Percentiles rank a stretch among this genome's conserved stretches.
These are phyloP conservation scores for Zymoseptoria pseudotritici DNA, from an alignment of 2,329 filamentous ascomycete species.

Conservation along the genomic window DNA sequence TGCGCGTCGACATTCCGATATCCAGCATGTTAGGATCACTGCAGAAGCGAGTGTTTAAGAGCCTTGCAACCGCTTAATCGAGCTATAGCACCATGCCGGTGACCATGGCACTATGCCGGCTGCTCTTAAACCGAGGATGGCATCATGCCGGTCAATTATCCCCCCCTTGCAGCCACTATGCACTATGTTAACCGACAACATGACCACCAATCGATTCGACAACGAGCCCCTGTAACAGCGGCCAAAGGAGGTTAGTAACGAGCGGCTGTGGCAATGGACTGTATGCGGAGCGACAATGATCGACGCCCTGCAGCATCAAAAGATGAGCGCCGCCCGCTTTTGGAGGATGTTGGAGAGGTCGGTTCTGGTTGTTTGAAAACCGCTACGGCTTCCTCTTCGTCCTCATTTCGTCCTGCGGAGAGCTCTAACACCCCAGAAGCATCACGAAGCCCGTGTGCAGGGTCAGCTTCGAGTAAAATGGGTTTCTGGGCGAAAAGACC, in stretches of 20 bases:
- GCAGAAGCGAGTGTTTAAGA: background rate
- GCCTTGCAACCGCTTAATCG: background rate
- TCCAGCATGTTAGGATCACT: background rate
- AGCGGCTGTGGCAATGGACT: too few relatives aligned
- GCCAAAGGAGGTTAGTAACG: too few relatives aligned
- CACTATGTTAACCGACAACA: too few relatives aligned
- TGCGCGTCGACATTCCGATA: background rate
- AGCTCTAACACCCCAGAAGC: background rate
- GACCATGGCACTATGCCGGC: too few relatives aligned
- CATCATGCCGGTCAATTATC: too few relatives aligned
- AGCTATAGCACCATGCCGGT: background rate
- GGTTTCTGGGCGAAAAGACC: slow-evolving; percentile 11
- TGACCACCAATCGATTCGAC: too few relatives aligned
- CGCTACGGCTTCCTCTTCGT: background rate
- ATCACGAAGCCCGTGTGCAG: background rate
- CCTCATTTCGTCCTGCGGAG: background rate
- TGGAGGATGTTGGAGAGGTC: background rate
- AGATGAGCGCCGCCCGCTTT: background rate
- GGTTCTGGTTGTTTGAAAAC: background rate
- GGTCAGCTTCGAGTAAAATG: slow-evolving; percentile 2
- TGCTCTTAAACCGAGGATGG: too few relatives aligned
- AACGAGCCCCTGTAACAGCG: too few relatives aligned
- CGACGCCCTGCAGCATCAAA: background rate
- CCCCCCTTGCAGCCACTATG: too few relatives aligned
- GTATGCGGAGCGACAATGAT: background rate